A percentile compares a stretch with the other conserved stretches of the same genome.
These are phyloP conservation scores for Trichoderma simmonsii DNA, from an alignment of 2,329 filamentous ascomycete species.

Conservation along the genomic window DNA sequence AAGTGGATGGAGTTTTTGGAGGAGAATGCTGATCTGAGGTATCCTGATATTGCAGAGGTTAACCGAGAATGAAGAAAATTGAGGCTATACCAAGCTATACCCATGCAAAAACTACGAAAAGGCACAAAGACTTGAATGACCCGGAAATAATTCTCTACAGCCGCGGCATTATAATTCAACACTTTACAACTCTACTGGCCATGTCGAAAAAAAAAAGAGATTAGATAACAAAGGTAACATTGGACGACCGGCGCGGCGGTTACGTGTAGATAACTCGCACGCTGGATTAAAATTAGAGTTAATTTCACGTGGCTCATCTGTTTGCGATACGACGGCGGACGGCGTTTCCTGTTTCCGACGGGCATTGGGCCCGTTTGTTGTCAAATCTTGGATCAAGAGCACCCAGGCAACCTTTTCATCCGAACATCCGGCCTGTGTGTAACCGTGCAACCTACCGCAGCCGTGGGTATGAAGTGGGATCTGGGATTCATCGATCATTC, in stretches of 20 bases:
- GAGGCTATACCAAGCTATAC: neutral
- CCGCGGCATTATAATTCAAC: neutral
- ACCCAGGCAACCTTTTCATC: neutral
- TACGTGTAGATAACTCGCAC: neutral
- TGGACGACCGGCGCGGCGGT: neutral
- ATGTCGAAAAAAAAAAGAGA: neutral
- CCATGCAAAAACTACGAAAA: neutral
- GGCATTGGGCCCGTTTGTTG: neutral
- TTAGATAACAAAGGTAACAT: neutral
- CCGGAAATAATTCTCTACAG: neutral
- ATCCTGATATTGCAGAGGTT: constrained; percentile 63
- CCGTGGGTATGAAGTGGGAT: neutral
- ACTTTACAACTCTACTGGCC: neutral
- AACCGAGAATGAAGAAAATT: constrained; percentile 19
- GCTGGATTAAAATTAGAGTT: neutral
- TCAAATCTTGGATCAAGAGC: neutral
- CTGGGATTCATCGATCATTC: neutral
- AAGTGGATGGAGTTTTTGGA: constrained; percentile 90
- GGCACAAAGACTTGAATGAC: neutral
- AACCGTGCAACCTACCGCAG: neutral
- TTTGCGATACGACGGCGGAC: neutral
- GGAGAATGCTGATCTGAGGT: constrained; percentile 84
- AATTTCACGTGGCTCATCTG: constrained; percentile 10
- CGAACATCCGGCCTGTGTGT: neutral
- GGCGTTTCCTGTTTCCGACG: constrained; percentile 8